A percentile compares a stretch with the other conserved stretches of the same genome.
Evolutionary conservation across 2,329 filamentous ascomycete genomes (phyloP).

Genomic region (Akanthomyces uredinophilus): DNA sequence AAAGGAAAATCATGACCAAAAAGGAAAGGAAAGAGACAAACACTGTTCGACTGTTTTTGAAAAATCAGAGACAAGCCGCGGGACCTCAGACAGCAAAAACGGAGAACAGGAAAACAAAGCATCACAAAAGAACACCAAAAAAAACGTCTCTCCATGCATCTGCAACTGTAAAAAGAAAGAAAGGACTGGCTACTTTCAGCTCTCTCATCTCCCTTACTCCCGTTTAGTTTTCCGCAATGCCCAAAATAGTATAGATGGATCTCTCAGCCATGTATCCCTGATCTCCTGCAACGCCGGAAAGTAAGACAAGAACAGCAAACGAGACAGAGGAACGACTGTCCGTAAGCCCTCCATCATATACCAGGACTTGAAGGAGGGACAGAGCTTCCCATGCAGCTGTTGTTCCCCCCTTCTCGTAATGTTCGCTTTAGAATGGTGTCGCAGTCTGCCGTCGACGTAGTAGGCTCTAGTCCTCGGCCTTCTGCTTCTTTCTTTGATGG

Average conservation of each 20-base stretch:
- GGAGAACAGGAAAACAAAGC: background rate
- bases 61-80: background rate
- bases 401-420: background rate
- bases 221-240: background rate
- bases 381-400: background rate
- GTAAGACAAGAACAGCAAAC: background rate
- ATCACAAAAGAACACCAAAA: background rate
- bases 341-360: too few species aligned
- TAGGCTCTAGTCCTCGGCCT: background rate
- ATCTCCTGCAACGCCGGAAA: constrained; percentile 3
- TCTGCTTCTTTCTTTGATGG: background rate
- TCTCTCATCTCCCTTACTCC: background rate
- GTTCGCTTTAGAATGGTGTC: background rate
- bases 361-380: too few species aligned
- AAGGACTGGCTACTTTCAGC: background rate
- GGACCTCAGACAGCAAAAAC: background rate
- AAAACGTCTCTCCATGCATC: constrained; percentile 1
- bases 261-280: background rate
- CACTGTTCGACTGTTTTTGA: background rate
- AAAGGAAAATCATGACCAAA: background rate
- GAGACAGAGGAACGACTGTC: too few species aligned
- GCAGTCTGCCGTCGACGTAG: background rate
- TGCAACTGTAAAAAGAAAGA: background rate
- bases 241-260: background rate
- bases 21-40: background rate